These are phyloP conservation scores for Suillus plorans DNA, from an alignment of 768 basidiomycete genomes.

Conservation along the genomic window DNA sequence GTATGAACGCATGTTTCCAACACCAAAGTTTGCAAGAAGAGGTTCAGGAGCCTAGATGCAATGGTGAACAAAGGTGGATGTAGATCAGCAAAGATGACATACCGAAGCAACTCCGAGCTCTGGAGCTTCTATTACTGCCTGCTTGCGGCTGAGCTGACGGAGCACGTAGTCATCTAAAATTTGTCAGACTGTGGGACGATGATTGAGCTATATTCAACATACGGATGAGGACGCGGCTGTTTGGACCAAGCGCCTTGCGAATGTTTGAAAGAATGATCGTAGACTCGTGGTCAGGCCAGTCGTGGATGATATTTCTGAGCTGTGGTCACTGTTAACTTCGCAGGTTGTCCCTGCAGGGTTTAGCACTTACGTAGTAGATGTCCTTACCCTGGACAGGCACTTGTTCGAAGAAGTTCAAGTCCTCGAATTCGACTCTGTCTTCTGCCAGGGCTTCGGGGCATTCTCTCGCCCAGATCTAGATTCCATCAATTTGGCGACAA, in stretches of 20 bases:
- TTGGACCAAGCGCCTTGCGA: constrained; percentile 27
- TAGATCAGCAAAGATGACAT: too few species aligned
- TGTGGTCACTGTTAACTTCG: constrained; percentile 1
- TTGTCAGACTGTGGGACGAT: too few species aligned
- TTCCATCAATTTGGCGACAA: constrained; percentile 5
- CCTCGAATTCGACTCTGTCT: constrained; percentile 27
- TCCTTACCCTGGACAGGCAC: constrained; percentile 25
- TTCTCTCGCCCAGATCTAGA: constrained; percentile 24
- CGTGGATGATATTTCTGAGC: constrained; percentile 27
- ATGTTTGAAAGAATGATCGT: constrained; percentile 28
- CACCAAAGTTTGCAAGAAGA: too few species aligned
- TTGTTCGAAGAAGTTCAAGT: constrained; percentile 31
- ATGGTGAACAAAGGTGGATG: too few species aligned
- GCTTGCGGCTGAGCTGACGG: too few species aligned
- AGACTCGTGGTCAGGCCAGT: constrained; percentile 34
- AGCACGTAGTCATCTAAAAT: too few species aligned
- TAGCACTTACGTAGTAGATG: constrained; percentile 32
- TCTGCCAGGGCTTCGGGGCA: constrained; percentile 25
- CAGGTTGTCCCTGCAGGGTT: neutral
- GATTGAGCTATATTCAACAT: constrained; percentile 5
- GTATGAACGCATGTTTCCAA: too few species aligned
- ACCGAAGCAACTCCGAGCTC: too few species aligned
- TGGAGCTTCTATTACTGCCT: too few species aligned
- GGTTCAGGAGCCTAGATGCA: too few species aligned
- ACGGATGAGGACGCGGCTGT: constrained; percentile 34